Conservation (phyloP, 148 eudicot species). For the Vaccinium darrowii region DNA sequence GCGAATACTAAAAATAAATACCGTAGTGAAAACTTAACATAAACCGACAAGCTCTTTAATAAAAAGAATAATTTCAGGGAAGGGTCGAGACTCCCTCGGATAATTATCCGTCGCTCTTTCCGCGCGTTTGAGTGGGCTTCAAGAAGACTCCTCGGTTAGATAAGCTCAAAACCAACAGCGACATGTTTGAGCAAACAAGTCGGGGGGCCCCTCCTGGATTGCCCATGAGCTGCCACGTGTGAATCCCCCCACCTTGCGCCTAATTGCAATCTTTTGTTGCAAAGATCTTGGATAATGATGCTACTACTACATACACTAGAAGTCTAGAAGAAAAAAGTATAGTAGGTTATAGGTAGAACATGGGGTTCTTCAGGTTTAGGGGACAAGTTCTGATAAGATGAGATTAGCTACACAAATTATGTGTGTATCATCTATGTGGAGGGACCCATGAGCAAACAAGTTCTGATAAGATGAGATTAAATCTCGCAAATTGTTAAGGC, state of each 20-base stretch:
- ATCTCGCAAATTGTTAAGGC: too few species aligned
- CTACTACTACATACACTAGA: neutral
- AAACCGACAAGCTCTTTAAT: too few species aligned
- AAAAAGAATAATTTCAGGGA: too few species aligned
- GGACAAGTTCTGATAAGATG: constrained; percentile 22
- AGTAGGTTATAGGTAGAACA: constrained; percentile 24
- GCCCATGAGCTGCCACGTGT: constrained; percentile 16
- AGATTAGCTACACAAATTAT: neutral
- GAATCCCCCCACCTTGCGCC: neutral
- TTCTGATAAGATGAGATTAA: too few species aligned
- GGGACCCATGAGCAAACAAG: too few species aligned
- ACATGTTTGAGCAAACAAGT: neutral
- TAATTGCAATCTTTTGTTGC: neutral
- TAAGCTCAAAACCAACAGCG: neutral
- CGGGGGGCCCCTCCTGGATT: neutral
- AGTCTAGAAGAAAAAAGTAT: neutral
- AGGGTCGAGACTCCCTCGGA: too few species aligned
- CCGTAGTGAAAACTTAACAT: too few species aligned
- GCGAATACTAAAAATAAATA: too few species aligned
- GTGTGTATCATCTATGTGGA: neutral
- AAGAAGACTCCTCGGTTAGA: neutral
- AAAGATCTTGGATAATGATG: neutral
- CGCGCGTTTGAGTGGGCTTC: too few species aligned
- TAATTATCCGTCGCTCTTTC: too few species aligned
- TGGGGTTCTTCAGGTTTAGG: constrained; percentile 23